Evolutionary conservation across 164 flowering plant species (phyloP).

Genomic region (Annona squamosa): DNA sequence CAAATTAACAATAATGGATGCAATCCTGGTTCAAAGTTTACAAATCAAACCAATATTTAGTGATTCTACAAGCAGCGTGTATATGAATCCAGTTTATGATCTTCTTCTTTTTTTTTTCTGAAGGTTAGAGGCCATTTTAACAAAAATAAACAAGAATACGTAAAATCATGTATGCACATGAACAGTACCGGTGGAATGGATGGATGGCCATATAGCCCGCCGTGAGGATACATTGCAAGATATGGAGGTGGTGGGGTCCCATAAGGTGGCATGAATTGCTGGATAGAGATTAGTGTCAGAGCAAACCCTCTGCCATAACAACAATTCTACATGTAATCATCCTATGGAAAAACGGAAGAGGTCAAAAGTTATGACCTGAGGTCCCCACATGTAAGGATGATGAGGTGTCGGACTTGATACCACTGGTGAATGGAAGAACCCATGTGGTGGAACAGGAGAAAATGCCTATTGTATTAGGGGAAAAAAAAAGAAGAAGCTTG

Average conservation of each 20-base stretch:
- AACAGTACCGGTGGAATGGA: slow-evolving; percentile 75
- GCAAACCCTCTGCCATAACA: background rate
- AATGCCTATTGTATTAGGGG: slow-evolving; percentile 51
- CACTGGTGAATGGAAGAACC: slow-evolving; percentile 45
- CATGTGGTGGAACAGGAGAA: slow-evolving; percentile 84
- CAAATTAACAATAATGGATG: too few relatives aligned
- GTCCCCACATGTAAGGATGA: slow-evolving; percentile 98
- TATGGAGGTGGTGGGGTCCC: slow-evolving; percentile 95
- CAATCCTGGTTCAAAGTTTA: too few relatives aligned
- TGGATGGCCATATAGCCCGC: slow-evolving; percentile 88
- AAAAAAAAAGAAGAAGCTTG: background rate
- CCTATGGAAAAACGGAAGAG: too few relatives aligned
- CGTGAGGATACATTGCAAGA: slow-evolving; percentile 96
- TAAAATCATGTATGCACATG: slow-evolving; percentile 4
- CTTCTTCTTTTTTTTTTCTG: too few relatives aligned
- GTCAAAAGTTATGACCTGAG: slow-evolving; percentile 48
- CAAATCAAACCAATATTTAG: too few relatives aligned
- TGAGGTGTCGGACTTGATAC: slow-evolving; percentile 91
- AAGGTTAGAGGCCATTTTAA: too few relatives aligned
- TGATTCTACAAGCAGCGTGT: too few relatives aligned
- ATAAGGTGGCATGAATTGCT: slow-evolving; percentile 96
- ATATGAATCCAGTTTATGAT: background rate
- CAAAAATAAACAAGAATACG: background rate
- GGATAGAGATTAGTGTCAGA: slow-evolving; percentile 17
- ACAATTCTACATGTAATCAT: too few relatives aligned